Base-by-base conservation (phyloP, 371 early-diverging fungal species). In the Mucor lusitanicus region DNA sequence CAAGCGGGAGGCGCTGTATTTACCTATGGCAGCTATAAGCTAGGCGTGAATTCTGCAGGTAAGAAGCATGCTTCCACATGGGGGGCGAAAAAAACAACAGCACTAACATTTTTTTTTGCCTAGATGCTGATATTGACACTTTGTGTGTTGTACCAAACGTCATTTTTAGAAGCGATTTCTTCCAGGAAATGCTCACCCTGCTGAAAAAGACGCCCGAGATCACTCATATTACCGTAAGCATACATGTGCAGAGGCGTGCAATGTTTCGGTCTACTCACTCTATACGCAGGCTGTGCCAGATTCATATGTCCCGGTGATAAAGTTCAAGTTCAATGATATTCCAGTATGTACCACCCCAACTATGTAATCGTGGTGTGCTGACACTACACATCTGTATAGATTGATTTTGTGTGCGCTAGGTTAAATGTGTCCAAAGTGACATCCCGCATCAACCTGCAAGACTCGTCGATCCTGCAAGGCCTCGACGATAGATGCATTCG, bases 1-100 rank as follows among this genome's bases (percentile, higher is more conserved):
- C 40, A 39, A 11, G 74, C 74, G 50, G 92, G 92, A 50, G 96
- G 96, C 8, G 92, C 91, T 71, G 92, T 97, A 12, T 93, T 90
- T 74, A 94, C 97, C 0, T 97, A 93, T 79, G 97, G 97, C 0
- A 95, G 95, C 21, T 97, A 94, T 74, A 84, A 94, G 17, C 83
- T 97, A n/a, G 97, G 97, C 13, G 97, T 95, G 1, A 95, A 97
- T 77, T 89, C 90, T 7, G 80, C 81, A 33, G 90, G 92, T 75
- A 81, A 44, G 42, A n/a, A n/a, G n/a, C 7, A 25, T 35, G 19
- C 30, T 35, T 61, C 19, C 0, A 1, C n/a, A n/a, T n/a, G n/a
- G n/a, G n/a, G n/a, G n/a, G n/a, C n/a, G n/a, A n/a, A n/a, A n/a
- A n/a, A n/a, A n/a, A n/a, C n/a, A n/a, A n/a, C n/a, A n/a, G n/a